These are phyloP conservation scores for Murraya koenigii DNA, from an alignment of 345 rosid genomes.

Conservation along the genomic window DNA sequence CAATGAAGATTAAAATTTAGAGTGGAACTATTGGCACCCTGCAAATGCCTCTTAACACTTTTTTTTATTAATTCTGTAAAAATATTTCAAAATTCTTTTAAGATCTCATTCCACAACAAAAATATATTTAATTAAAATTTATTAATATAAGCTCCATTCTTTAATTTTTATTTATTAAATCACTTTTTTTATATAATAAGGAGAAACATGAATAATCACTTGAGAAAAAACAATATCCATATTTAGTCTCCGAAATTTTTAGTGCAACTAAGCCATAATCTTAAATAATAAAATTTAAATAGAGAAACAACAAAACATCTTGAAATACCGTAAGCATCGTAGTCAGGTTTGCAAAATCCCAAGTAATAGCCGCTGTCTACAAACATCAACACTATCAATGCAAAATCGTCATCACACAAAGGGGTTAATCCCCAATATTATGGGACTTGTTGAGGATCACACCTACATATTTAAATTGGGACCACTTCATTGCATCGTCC, in stretches of 20 bases:
- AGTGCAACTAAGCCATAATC: slow-evolving; percentile 6
- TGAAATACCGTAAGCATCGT: neutral
- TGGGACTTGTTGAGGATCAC: slow-evolving; percentile 57
- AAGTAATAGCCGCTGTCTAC: neutral
- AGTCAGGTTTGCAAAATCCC: neutral
- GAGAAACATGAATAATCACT: neutral
- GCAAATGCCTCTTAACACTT: no score
- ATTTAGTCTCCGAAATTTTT: neutral
- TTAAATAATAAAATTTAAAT: neutral
- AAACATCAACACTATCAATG: neutral
- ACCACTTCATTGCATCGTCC: slow-evolving; percentile 66
- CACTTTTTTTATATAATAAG: no score
- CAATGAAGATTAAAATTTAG: no score
- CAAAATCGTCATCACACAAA: slow-evolving; percentile 2
- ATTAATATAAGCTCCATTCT: no score
- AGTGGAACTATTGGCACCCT: no score
- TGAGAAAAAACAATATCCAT: neutral
- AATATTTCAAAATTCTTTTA: no score
- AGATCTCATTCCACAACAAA: no score
- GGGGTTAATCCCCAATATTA: slow-evolving; percentile 9
- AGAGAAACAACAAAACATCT: neutral
- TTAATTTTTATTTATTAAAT: no score
- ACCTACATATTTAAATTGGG: slow-evolving; percentile 59
- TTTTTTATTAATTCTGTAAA: no score
- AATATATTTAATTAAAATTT: no score